phyloP scores from a whole-genome alignment of 306 rosid genomes.

The Prinsepia uniflora region DNA sequence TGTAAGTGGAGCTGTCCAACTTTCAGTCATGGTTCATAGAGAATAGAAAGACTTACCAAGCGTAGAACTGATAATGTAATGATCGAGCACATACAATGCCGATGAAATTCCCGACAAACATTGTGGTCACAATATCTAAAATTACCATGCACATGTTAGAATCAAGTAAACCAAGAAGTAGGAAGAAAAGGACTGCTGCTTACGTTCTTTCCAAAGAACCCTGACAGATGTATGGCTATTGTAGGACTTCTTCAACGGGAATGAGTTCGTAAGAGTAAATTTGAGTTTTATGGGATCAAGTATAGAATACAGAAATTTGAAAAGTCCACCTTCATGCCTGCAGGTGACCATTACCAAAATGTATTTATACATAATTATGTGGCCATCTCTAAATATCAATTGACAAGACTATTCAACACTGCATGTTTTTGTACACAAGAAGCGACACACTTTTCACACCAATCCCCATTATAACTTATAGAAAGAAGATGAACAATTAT shows the following conservation, averaged over 20 bases:
- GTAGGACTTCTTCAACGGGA: constrained; percentile 33
- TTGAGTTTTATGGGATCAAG: constrained; percentile 47
- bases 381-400: background rate
- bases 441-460: background rate
- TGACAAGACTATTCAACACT: background rate
- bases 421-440: background rate
- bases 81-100: constrained; percentile 91
- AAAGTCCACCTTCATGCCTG: constrained; percentile 95
- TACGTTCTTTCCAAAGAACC: constrained; percentile 65
- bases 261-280: constrained; percentile 43
- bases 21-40: background rate
- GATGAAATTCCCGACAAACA: constrained; percentile 90
- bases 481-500: constrained; percentile 9
- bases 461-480: background rate
- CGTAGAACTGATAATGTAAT: constrained; percentile 91
- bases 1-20: background rate
- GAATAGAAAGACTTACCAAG: constrained; percentile 62
- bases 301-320: constrained; percentile 60
- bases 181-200: constrained; percentile 20
- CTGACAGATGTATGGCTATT: constrained; percentile 41
- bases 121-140: constrained; percentile 83
- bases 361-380: background rate
- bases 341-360: constrained; percentile 28
- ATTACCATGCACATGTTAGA: constrained; percentile 20
- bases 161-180: constrained; percentile 14